These are phyloP conservation scores for Pouteria campechiana DNA, from an alignment of 179 eudicot genomes.

Conservation along the genomic window DNA sequence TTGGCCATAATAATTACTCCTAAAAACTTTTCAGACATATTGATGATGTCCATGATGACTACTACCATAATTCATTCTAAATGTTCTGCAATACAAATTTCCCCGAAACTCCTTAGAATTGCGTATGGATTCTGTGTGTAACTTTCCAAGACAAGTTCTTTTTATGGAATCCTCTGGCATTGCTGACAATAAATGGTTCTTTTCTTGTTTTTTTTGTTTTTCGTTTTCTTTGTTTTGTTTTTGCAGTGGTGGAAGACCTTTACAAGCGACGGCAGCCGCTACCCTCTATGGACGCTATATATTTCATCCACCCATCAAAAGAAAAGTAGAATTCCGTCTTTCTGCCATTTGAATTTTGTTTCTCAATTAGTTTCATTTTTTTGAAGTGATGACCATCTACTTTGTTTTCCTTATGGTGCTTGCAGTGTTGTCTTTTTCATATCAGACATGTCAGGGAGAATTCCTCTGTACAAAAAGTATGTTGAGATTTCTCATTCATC, in stretches of 20 bases:
- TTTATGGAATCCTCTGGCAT: too few relatives aligned
- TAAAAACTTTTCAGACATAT: too few relatives aligned
- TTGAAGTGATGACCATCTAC: neutral
- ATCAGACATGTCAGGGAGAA: conserved; percentile 99
- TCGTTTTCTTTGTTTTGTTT: conserved; percentile 7
- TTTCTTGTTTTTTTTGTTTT: neutral
- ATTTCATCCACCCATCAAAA: conserved; percentile 90
- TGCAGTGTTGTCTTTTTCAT: conserved; percentile 93
- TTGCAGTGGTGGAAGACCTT: conserved; percentile 97
- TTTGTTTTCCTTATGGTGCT: neutral
- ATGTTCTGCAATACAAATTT: too few relatives aligned
- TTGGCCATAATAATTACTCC: too few relatives aligned
- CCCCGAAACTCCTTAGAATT: too few relatives aligned
- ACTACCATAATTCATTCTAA: too few relatives aligned
- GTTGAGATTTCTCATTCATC: conserved; percentile 12
- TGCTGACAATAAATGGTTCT: too few relatives aligned
- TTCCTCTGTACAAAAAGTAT: conserved; percentile 92
- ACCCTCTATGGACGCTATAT: conserved; percentile 90
- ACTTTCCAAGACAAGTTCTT: too few relatives aligned
- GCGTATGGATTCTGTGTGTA: too few relatives aligned
- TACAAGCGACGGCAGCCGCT: conserved; percentile 86
- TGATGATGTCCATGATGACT: too few relatives aligned
- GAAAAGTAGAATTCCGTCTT: conserved; percentile 58
- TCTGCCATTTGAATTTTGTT: neutral
- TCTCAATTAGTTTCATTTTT: neutral